These are phyloP conservation scores for Davidsoniella australis DNA, from an alignment of 2,329 filamentous ascomycete genomes.

Conservation along the genomic window DNA sequence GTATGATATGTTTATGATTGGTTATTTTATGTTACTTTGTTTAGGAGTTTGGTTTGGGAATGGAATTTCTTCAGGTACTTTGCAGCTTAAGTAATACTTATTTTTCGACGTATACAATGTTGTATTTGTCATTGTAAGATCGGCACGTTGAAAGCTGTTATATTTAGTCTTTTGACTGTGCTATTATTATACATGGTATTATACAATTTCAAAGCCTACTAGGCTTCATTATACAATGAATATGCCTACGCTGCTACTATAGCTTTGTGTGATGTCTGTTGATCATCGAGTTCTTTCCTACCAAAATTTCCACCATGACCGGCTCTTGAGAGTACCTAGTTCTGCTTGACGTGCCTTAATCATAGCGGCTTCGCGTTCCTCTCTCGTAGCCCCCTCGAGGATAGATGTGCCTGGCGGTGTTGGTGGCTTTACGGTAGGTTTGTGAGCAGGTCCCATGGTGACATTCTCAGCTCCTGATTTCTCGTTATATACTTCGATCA, in stretches of 20 bases:
- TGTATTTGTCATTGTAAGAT: not conserved
- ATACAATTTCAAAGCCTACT: not conserved
- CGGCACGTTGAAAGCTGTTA: not conserved
- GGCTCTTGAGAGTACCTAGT: slow-evolving; percentile 18
- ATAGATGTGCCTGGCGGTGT: slow-evolving; percentile 1
- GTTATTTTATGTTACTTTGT: not conserved
- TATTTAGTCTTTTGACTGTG: not conserved
- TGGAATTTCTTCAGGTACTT: not conserved
- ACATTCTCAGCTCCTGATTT: slow-evolving; percentile 25
- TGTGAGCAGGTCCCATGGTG: slow-evolving; percentile 13
- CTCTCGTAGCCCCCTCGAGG: slow-evolving; percentile 3
- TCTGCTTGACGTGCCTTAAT: slow-evolving; percentile 19
- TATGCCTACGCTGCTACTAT: not conserved
- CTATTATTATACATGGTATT: slow-evolving; percentile 13
- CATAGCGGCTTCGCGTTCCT: slow-evolving; percentile 10
- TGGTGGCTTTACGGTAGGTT: slow-evolving; percentile 4
- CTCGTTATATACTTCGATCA: slow-evolving; percentile 52
- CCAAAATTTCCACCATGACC: slow-evolving; percentile 41
- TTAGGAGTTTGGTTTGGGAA: not conserved
- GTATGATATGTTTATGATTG: not conserved
- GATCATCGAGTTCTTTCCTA: slow-evolving; percentile 16
- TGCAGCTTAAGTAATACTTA: not conserved
- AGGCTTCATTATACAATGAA: not conserved
- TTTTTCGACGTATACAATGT: not conserved
- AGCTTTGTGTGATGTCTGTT: not conserved